Evolutionary conservation across 306 rosid genomes (phyloP).

Genomic region (peach (Prunus persica)): DNA sequence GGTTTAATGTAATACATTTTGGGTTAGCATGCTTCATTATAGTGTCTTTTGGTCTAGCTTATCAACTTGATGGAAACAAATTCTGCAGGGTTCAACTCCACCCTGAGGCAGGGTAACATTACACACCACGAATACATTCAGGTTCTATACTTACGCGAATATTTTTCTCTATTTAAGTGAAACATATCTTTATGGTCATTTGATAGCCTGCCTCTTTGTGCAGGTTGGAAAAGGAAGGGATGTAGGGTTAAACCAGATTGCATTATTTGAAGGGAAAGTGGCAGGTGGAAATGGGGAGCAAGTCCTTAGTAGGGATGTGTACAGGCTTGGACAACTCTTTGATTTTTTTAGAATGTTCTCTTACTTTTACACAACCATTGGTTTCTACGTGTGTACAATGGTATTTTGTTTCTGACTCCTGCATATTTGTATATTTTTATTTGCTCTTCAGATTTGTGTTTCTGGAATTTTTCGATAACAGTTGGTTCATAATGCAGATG

Average conservation of each 20-base stretch:
- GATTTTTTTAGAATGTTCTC: slow-evolving; percentile 98
- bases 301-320: slow-evolving; percentile 91
- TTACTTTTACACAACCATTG: slow-evolving; percentile 92
- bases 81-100: slow-evolving; percentile 89
- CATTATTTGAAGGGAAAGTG: slow-evolving; percentile 97
- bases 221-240: slow-evolving; percentile 99
- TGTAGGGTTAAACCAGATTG: slow-evolving; percentile 97
- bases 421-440: neutral
- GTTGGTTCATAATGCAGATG: slow-evolving; percentile 62
- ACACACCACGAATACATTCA: slow-evolving; percentile 97
- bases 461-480: slow-evolving; percentile 10
- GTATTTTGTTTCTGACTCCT: slow-evolving; percentile 32
- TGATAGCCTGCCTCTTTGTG: slow-evolving; percentile 29
- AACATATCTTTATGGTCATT: slow-evolving; percentile 15
- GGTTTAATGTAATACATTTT: neutral
- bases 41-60: neutral
- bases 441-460: neutral
- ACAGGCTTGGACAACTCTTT: slow-evolving; percentile 89
- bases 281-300: slow-evolving; percentile 99
- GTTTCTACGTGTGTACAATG: slow-evolving; percentile 94
- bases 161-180: slow-evolving; percentile 19
- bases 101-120: slow-evolving; percentile 88
- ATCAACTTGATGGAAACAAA: slow-evolving; percentile 8
- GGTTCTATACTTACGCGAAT: slow-evolving; percentile 42
- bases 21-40: neutral